phyloP scores from a whole-genome alignment of 257 asterid genomes.

The Solanum arcanum region DNA sequence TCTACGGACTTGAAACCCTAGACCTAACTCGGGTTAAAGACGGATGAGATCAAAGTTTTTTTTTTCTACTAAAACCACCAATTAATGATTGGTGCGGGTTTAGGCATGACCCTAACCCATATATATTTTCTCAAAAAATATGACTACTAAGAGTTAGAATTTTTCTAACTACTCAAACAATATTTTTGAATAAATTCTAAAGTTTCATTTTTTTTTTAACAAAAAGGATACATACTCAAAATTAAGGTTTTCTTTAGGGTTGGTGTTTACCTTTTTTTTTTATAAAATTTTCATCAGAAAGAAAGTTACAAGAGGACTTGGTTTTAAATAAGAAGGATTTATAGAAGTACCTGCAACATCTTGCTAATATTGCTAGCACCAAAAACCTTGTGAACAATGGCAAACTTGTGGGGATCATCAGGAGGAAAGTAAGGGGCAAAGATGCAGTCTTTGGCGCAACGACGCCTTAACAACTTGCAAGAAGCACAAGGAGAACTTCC shows the following conservation, averaged over 20 bases:
- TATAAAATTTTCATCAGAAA: no score
- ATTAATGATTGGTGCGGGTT: not conserved
- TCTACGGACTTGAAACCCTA: not conserved
- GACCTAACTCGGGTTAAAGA: not conserved
- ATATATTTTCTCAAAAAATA: not conserved
- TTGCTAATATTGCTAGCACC: conserved; percentile 94
- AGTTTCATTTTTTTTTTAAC: not conserved
- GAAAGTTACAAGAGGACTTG: not conserved
- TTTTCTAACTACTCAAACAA: not conserved
- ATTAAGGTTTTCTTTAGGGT: not conserved
- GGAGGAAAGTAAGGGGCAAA: conserved; percentile 92
- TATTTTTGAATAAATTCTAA: not conserved
- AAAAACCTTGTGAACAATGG: conserved; percentile 92
- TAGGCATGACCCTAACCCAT: not conserved
- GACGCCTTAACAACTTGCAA: conserved; percentile 76
- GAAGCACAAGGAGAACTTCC: conserved; percentile 93
- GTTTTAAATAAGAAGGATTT: not conserved
- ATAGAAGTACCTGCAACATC: conserved; percentile 67
- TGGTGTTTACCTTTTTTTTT: not conserved
- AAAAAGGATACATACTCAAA: not conserved
- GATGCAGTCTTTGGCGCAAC: conserved; percentile 81
- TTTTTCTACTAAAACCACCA: not conserved
- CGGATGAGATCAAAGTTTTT: not conserved
- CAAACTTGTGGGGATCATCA: conserved; percentile 91
- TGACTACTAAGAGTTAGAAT: not conserved